Evolutionary conservation across 192 early-diverging fungal genomes (phyloP).

Genomic region (Dissophora ornata): DNA sequence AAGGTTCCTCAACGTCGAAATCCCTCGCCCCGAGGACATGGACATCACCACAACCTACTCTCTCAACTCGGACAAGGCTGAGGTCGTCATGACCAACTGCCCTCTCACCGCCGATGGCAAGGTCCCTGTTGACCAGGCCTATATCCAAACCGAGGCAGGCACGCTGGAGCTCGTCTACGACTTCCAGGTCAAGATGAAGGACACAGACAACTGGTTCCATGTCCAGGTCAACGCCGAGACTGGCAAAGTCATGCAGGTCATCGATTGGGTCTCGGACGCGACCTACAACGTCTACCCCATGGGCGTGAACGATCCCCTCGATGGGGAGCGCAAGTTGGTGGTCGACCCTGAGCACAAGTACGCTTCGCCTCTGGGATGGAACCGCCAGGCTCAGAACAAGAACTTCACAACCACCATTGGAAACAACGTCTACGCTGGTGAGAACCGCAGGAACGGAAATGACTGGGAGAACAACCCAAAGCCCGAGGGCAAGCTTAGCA

Average conservation of each 20-base stretch:
- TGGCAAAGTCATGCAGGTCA: conserved; percentile 74
- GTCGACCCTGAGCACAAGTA: conserved; percentile 62
- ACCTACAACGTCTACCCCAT: conserved; percentile 86
- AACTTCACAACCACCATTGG: conserved; percentile 81
- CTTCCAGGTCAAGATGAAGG: conserved; percentile 77
- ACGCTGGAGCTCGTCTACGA: conserved; percentile 84
- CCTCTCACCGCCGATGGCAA: conserved; percentile 61
- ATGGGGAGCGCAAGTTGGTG: conserved; percentile 67
- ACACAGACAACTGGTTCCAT: conserved; percentile 82
- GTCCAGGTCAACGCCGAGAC: conserved; percentile 70
- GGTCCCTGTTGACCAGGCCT: conserved; percentile 72
- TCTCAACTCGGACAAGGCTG: conserved; percentile 49
- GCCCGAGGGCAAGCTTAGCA: conserved; percentile 67
- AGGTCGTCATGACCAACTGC: conserved; percentile 59
- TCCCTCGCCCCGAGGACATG: conserved; percentile 59
- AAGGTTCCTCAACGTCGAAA: conserved; percentile 65
- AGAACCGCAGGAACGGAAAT: conserved; percentile 78
- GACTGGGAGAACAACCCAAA: conserved; percentile 83
- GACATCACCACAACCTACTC: conserved; percentile 50
- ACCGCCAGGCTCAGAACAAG: conserved; percentile 67
- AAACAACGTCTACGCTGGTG: conserved; percentile 94
- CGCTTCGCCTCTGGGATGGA: conserved; percentile 81
- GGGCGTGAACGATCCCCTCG: conserved; percentile 82
- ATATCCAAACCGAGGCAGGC: conserved; percentile 69
- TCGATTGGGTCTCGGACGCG: conserved; percentile 88